A percentile compares a stretch with the other conserved stretches of the same genome.
phyloP scores from a whole-genome alignment of 2,329 filamentous ascomycete genomes.

The Scorias spongiosa region DNA sequence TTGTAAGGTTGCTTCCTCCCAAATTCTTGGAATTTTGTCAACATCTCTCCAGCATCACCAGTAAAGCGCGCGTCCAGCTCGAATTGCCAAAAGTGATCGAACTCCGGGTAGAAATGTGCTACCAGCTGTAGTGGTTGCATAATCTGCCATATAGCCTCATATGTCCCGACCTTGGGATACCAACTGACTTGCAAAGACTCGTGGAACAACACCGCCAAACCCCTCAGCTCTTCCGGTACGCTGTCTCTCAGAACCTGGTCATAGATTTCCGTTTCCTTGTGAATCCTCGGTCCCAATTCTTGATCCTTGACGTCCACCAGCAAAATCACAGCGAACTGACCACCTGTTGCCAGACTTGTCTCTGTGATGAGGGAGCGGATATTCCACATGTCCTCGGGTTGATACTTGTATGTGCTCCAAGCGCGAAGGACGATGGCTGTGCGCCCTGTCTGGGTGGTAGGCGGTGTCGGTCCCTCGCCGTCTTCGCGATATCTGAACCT shows the following conservation, averaged over 20 bases:
- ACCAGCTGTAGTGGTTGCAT: conserved; percentile 55
- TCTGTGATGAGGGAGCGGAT: conserved; percentile 29
- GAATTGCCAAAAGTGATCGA: conserved; percentile 67
- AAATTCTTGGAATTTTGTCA: conserved; percentile 44
- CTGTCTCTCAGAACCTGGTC: conserved; percentile 42
- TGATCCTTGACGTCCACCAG: conserved; percentile 35
- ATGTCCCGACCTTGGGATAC: conserved; percentile 29
- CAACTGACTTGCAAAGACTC: conserved; percentile 34
- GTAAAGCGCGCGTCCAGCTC: conserved; percentile 66
- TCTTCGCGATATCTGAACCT: conserved; percentile 1
- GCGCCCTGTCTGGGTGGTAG: conserved; percentile 1
- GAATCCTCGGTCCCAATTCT: conserved; percentile 40
- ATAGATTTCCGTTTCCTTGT: conserved; percentile 41
- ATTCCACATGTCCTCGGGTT: conserved; percentile 26
- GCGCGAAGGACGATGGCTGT: conserved; percentile 26
- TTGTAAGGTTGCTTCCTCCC: conserved; percentile 38
- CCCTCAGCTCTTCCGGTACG: conserved; percentile 52
- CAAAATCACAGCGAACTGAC: conserved; percentile 28
- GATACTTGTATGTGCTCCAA: conserved; percentile 28
- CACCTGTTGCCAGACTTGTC: conserved; percentile 25
- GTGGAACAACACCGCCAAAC: conserved; percentile 58
- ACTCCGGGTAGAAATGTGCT: conserved; percentile 58
- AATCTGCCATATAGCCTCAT: conserved; percentile 40
- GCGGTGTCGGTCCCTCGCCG: conserved; percentile 1
- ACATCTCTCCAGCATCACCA: conserved; percentile 63